phyloP scores from a whole-genome alignment of 2,329 filamentous ascomycete genomes.

The Xylaria sp. region DNA sequence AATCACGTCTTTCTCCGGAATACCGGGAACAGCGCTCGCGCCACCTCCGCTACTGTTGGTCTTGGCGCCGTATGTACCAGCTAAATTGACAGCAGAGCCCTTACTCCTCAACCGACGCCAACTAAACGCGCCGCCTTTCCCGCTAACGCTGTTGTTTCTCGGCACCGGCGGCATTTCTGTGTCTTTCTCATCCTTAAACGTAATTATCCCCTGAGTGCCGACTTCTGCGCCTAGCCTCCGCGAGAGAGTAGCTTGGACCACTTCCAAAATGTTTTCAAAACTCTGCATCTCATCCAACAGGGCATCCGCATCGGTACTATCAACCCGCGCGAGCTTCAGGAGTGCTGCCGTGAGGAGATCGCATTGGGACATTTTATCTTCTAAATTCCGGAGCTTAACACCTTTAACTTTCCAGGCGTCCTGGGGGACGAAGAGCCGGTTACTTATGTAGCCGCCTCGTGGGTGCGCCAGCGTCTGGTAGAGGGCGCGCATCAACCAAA shows the following conservation, averaged over 20 bases:
- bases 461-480: conserved; percentile 94
- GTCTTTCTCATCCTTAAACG: conserved; percentile 58
- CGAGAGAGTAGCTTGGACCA: conserved; percentile 78
- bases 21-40: conserved; percentile 44
- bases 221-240: conserved; percentile 96
- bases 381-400: conserved; percentile 89
- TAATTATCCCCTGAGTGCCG: conserved; percentile 73
- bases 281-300: conserved; percentile 94
- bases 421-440: conserved; percentile 88
- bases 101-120: conserved; percentile 93
- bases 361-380: conserved; percentile 94
- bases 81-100: conserved; percentile 76
- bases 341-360: conserved; percentile 91
- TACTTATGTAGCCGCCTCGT: conserved; percentile 90
- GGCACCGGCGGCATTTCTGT: conserved; percentile 55
- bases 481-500: conserved; percentile 96
- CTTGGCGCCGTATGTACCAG: conserved; percentile 62
- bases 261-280: conserved; percentile 85
- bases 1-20: conserved; percentile 57
- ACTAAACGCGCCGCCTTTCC: conserved; percentile 82
- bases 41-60: conserved; percentile 50
- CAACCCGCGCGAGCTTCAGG: conserved; percentile 82
- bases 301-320: conserved; percentile 90
- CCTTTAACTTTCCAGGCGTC: conserved; percentile 96
- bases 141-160: conserved; percentile 70